phyloP scores from a whole-genome alignment of 1,139 yeast genomes.

The Saccharomycopsis crataegensis region DNA sequence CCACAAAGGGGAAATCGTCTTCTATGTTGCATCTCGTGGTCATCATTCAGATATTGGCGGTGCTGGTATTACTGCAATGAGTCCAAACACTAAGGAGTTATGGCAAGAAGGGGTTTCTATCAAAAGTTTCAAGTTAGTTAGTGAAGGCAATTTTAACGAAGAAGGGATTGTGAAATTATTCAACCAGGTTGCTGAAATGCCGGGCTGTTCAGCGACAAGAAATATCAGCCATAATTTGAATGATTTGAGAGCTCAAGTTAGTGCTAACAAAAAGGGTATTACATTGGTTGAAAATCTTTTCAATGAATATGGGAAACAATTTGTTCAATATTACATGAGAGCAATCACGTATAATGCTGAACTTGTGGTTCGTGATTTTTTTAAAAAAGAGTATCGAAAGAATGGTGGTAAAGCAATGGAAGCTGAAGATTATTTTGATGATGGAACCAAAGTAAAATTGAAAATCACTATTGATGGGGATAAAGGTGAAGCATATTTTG shows the following conservation, averaged over 20 bases:
- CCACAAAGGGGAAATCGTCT: conserved; percentile 30
- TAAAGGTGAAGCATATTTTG: conserved; percentile 31
- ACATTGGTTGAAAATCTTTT: conserved; percentile 33
- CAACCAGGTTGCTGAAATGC: conserved; percentile 34
- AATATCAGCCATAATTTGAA: conserved; percentile 39
- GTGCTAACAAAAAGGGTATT: conserved; percentile 43
- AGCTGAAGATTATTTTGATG: conserved; percentile 39
- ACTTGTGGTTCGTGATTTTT: conserved; percentile 31
- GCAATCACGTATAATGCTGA: conserved; percentile 40
- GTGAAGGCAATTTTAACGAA: conserved; percentile 36
- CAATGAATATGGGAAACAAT: conserved; percentile 31
- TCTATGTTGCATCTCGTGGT: conserved; percentile 43
- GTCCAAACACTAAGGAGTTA: conserved; percentile 39
- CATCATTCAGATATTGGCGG: conserved; percentile 50
- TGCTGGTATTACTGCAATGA: conserved; percentile 40
- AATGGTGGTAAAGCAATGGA: conserved; percentile 24
- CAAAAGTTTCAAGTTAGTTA: conserved; percentile 34
- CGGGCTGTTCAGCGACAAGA: conserved; percentile 43
- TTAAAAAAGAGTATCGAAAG: conserved; percentile 27
- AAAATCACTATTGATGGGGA: conserved; percentile 32
- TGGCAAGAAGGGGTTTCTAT: conserved; percentile 44
- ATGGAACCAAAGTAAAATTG: conserved; percentile 37
- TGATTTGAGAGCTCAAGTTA: conserved; percentile 43
- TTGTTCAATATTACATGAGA: conserved; percentile 36
- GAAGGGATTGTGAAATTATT: conserved; percentile 32